phyloP scores from a whole-genome alignment of 306 rosid species.

The Castanea crenata region DNA sequence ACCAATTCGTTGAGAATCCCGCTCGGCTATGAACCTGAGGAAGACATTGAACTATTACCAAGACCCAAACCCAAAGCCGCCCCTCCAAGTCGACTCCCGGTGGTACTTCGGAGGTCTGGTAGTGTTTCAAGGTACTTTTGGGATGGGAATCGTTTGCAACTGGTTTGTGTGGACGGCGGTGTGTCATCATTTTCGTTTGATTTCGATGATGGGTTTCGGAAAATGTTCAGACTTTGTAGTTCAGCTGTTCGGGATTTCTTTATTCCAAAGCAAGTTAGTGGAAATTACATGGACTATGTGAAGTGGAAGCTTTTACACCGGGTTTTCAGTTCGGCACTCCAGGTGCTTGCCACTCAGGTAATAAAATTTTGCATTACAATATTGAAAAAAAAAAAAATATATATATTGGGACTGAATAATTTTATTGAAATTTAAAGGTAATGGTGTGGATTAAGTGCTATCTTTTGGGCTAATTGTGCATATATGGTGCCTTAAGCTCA shows the following conservation, averaged over 20 bases:
- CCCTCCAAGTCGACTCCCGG: constrained; percentile 46
- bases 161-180: constrained; percentile 55
- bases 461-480: neutral
- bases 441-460: neutral
- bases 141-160: constrained; percentile 54
- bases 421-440: neutral
- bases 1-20: constrained; percentile 46
- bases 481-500: too few relatives aligned
- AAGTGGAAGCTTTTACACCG: constrained; percentile 89
- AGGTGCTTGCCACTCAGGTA: constrained; percentile 95
- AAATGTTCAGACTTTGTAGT: constrained; percentile 28
- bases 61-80: constrained; percentile 2
- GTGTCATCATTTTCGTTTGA: constrained; percentile 23
- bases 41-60: constrained; percentile 26
- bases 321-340: constrained; percentile 87
- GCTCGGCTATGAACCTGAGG: constrained; percentile 49
- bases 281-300: constrained; percentile 57
- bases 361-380: neutral
- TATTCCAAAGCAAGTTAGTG: constrained; percentile 61
- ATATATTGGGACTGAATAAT: too few relatives aligned
- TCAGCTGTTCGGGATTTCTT: constrained; percentile 52
- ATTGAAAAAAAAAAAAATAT: neutral
- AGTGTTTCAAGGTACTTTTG: constrained; percentile 71
- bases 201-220: constrained; percentile 36
- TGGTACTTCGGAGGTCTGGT: constrained; percentile 56